These are phyloP conservation scores for Hypomontagnella submonticulosa DNA, from an alignment of 495 filamentous ascomycete species.

Conservation along the genomic window DNA sequence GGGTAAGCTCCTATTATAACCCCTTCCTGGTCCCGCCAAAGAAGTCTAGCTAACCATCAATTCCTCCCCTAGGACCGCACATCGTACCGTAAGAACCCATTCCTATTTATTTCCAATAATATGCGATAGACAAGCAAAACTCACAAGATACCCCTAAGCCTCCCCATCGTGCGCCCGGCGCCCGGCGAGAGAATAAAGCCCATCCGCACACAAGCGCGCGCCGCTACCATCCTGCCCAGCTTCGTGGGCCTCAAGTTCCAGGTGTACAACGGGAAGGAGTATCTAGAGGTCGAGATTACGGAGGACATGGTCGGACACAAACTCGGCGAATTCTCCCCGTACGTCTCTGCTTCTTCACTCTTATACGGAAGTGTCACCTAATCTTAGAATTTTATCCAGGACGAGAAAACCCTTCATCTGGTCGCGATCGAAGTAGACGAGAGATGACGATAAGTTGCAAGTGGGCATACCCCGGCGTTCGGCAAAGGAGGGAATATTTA, in stretches of 20 bases:
- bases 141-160: conserved; percentile 51
- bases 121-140: conserved; percentile 10
- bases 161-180: conserved; percentile 70
- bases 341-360: conserved; percentile 54
- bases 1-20: conserved; percentile 51
- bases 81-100: conserved; percentile 72
- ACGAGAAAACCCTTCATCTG: conserved; percentile 85
- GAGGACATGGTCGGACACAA: conserved; percentile 99
- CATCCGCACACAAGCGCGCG: conserved; percentile 88
- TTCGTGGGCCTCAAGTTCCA: conserved; percentile 95
- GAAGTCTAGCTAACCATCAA: conserved; percentile 25
- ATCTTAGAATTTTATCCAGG: conserved; percentile 56
- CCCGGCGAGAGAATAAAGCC: conserved; percentile 72
- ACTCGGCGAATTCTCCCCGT: conserved; percentile 93
- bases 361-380: conserved; percentile 2
- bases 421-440: conserved; percentile 77
- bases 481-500: conserved; percentile 2
- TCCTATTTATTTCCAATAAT: neutral
- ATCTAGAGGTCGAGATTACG: conserved; percentile 86
- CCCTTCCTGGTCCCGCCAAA: neutral
- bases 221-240: conserved; percentile 93
- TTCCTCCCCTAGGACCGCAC: conserved; percentile 64
- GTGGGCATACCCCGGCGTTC: conserved; percentile 23
- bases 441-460: conserved; percentile 48
- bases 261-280: conserved; percentile 94